Evolutionary conservation across 1,284 basidiomycete genomes (phyloP).

Genomic region (Ceratorhiza oryzae-sativae): DNA sequence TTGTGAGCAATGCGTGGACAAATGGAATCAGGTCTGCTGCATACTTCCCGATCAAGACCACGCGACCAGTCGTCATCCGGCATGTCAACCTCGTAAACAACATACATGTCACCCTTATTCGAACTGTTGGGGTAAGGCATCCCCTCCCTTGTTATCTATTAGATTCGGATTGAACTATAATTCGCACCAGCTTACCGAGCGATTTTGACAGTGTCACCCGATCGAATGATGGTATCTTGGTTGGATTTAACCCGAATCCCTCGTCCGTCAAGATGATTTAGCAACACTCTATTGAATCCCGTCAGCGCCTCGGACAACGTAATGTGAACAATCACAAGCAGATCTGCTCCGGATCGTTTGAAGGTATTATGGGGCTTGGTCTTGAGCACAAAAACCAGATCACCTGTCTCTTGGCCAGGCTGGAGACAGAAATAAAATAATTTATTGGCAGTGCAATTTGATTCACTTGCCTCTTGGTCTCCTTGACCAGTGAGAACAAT

Average conservation of each 20-base stretch:
- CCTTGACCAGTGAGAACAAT: constrained; percentile 90
- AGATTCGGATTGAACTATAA: constrained; percentile 48
- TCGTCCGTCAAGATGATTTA: constrained; percentile 89
- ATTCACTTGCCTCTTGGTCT: constrained; percentile 76
- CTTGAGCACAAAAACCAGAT: constrained; percentile 86
- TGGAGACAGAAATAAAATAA: constrained; percentile 47
- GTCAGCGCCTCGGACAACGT: constrained; percentile 92
- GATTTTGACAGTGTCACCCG: constrained; percentile 54
- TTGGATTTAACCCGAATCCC: constrained; percentile 70
- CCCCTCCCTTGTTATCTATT: constrained; percentile 73
- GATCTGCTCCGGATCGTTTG: constrained; percentile 78
- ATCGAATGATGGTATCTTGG: constrained; percentile 7
- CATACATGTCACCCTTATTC: constrained; percentile 81
- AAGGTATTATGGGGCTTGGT: constrained; percentile 76
- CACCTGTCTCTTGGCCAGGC: constrained; percentile 84
- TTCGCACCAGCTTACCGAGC: constrained; percentile 61
- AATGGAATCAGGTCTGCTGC: constrained; percentile 41
- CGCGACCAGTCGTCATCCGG: constrained; percentile 73
- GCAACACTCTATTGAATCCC: constrained; percentile 84
- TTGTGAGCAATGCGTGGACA: constrained; percentile 11
- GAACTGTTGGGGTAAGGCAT: constrained; percentile 78
- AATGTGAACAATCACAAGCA: constrained; percentile 78
- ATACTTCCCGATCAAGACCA: constrained; percentile 64
- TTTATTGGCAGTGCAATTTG: too few relatives aligned
- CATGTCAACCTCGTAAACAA: constrained; percentile 87